A percentile compares a stretch with the other conserved stretches of the same genome.
Evolutionary conservation across 805 yeast genomes (phyloP).

Genomic region (Millerozyma acaciae): DNA sequence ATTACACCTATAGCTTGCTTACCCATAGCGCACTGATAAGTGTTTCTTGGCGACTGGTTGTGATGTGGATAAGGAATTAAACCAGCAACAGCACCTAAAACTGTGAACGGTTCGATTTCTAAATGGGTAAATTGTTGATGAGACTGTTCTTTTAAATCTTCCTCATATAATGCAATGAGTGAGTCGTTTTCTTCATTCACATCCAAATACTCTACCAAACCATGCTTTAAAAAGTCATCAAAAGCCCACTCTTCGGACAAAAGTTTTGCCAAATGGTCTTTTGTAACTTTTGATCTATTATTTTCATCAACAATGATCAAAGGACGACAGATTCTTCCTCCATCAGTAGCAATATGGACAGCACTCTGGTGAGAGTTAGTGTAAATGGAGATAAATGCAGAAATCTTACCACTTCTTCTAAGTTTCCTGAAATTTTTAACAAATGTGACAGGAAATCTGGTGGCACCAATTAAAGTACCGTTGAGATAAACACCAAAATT

Average conservation of each 20-base stretch:
- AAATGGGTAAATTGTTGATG: constrained; percentile 67
- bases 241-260: constrained; percentile 73
- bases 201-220: constrained; percentile 91
- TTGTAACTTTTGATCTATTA: constrained; percentile 65
- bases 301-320: constrained; percentile 73
- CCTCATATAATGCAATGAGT: constrained; percentile 84
- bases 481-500: constrained; percentile 84
- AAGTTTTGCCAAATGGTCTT: constrained; percentile 62
- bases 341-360: constrained; percentile 97
- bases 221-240: constrained; percentile 82
- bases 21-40: constrained; percentile 96
- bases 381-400: constrained; percentile 88
- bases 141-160: constrained; percentile 43
- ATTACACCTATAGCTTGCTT: constrained; percentile 99
- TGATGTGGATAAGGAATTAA: constrained; percentile 90
- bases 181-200: constrained; percentile 97
- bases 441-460: constrained; percentile 81
- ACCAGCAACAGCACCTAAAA: constrained; percentile 90
- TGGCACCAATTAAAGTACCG: constrained; percentile 91
- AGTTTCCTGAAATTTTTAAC: constrained; percentile 73
- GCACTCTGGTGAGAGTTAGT: constrained; percentile 87
- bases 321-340: constrained; percentile 98
- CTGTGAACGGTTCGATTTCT: constrained; percentile 94
- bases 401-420: constrained; percentile 79
- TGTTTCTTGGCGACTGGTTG: constrained; percentile 88